These are phyloP conservation scores for Plantago elongata DNA, from an alignment of 257 asterid species.

Conservation along the genomic window DNA sequence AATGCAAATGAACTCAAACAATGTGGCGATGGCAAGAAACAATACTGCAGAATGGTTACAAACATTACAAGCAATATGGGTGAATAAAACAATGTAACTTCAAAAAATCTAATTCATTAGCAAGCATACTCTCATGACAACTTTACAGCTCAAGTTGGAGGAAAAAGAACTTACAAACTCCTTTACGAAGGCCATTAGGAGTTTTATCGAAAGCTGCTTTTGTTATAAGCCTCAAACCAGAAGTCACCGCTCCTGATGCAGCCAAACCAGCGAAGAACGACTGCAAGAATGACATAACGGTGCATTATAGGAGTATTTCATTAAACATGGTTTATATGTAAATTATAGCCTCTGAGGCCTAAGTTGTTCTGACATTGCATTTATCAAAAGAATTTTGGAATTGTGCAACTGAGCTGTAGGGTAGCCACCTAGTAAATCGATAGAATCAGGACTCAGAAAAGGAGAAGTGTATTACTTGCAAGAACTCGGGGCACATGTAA, in stretches of 20 bases:
- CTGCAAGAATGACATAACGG: constrained; percentile 31
- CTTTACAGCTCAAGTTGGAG: no score
- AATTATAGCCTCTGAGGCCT: no score
- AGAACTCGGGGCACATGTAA: constrained; percentile 76
- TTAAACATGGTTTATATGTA: neutral
- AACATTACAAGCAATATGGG: neutral
- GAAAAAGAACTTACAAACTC: constrained; percentile 57
- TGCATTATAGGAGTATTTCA: neutral
- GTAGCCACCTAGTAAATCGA: neutral
- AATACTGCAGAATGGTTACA: constrained; percentile 40
- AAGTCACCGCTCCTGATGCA: constrained; percentile 83
- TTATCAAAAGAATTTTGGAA: neutral
- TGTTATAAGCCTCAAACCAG: constrained; percentile 69
- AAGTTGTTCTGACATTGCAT: neutral
- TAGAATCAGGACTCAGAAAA: no score
- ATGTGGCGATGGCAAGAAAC: constrained; percentile 55
- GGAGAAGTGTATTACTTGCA: constrained; percentile 45
- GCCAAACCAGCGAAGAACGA: constrained; percentile 88
- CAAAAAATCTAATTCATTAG: neutral
- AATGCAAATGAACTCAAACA: constrained; percentile 58
- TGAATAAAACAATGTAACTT: neutral
- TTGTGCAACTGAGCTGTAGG: neutral
- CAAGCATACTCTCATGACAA: neutral
- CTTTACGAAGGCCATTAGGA: constrained; percentile 64
- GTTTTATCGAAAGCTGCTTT: constrained; percentile 78